phyloP scores from a whole-genome alignment of 345 rosid species.

The Aethionema arabicum region DNA sequence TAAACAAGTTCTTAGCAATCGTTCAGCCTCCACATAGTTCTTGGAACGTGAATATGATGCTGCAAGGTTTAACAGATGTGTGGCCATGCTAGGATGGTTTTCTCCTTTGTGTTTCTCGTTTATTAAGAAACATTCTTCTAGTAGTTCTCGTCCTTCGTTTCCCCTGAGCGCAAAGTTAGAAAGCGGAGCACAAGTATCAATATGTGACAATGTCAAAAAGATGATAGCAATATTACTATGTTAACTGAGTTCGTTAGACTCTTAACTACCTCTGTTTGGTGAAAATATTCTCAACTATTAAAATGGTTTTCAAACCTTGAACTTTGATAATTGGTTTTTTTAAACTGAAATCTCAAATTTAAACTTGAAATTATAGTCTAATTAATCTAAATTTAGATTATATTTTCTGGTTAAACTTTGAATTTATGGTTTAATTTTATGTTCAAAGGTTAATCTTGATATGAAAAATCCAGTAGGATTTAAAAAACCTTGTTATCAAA shows the following conservation, averaged over 20 bases:
- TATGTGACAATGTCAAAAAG: not conserved
- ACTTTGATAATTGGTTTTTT: too few species aligned
- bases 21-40: conserved; percentile 71
- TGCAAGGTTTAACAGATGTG: conserved; percentile 79
- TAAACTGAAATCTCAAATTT: too few species aligned
- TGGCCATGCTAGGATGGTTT: conserved; percentile 63
- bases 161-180: conserved; percentile 45
- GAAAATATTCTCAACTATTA: too few species aligned
- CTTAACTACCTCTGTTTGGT: too few species aligned
- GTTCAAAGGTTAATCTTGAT: too few species aligned
- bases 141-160: conserved; percentile 73
- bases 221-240: not conserved
- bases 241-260: not conserved
- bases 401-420: too few species aligned
- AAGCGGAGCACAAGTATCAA: not conserved
- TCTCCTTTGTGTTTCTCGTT: conserved; percentile 66
- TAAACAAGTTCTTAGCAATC: conserved; percentile 68
- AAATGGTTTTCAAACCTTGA: too few species aligned
- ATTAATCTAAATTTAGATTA: too few species aligned
- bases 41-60: conserved; percentile 67
- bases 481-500: too few species aligned
- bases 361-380: too few species aligned
- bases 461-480: too few species aligned
- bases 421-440: too few species aligned
- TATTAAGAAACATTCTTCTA: conserved; percentile 79